These are phyloP conservation scores for Monilinia vaccinii-corymbosi DNA, from an alignment of 2,329 filamentous ascomycete genomes.

Conservation along the genomic window DNA sequence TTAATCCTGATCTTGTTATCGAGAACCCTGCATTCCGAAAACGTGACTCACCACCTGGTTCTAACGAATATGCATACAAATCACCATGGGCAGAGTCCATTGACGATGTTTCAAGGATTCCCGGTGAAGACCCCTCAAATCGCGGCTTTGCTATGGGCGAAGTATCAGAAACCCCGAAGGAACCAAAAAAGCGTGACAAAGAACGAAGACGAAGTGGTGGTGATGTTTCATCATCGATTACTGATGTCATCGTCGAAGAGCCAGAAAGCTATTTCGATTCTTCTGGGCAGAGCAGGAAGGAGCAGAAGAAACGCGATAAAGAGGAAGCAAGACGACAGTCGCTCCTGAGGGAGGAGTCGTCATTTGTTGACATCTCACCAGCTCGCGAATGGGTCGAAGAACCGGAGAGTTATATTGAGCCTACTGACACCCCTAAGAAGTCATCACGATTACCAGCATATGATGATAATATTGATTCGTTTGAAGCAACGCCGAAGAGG, in stretches of 20 bases:
- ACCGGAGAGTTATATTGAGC: conserved; percentile 26
- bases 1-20: conserved; percentile 62
- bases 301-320: conserved; percentile 41
- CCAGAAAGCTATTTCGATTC: conserved; percentile 22
- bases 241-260: conserved; percentile 19
- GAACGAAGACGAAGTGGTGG: conserved; percentile 28
- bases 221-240: conserved; percentile 13
- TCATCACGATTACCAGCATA: conserved; percentile 27
- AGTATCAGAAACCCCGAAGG: conserved; percentile 34
- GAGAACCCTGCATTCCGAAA: conserved; percentile 54
- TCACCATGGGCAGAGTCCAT: conserved; percentile 42
- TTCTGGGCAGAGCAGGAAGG: conserved; percentile 38
- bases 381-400: conserved; percentile 21
- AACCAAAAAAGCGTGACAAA: conserved; percentile 38
- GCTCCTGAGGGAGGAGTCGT: conserved; percentile 26
- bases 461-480: background rate
- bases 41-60: conserved; percentile 54
- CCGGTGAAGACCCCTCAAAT: conserved; percentile 10
- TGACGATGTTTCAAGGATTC: conserved; percentile 32
- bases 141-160: conserved; percentile 42
- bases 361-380: conserved; percentile 15
- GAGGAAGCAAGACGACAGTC: conserved; percentile 29
- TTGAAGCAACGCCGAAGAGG: conserved; percentile 10
- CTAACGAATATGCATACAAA: conserved; percentile 40
- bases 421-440: conserved; percentile 26